Evolutionary conservation across 257 asterid species (phyloP).

Genomic region (Solanum paucissectum): DNA sequence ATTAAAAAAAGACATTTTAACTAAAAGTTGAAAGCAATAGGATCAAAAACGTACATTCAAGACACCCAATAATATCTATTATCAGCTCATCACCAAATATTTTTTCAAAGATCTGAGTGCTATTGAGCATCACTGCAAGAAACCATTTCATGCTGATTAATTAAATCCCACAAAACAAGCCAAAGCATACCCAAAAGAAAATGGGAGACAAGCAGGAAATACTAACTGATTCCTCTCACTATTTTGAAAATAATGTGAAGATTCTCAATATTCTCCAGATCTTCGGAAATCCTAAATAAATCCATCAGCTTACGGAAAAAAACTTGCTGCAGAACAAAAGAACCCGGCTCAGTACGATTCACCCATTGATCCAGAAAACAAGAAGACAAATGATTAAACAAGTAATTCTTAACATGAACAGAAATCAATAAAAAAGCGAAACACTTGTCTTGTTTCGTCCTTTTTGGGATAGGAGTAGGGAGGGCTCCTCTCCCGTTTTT

Average conservation of each 20-base stretch:
- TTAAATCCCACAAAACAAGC: not conserved
- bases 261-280: conserved; percentile 69
- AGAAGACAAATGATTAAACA: not conserved
- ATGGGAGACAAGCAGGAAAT: not conserved
- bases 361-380: not conserved
- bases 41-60: conserved; percentile 58
- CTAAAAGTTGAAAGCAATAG: not conserved
- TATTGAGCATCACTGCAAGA: conserved; percentile 80
- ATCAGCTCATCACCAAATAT: conserved; percentile 87
- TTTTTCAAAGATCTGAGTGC: conserved; percentile 79
- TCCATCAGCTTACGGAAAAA: conserved; percentile 78
- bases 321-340: conserved; percentile 48
- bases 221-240: conserved; percentile 86
- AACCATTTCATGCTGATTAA: not conserved
- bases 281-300: conserved; percentile 70
- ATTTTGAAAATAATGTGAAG: conserved; percentile 79
- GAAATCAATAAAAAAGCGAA: not conserved
- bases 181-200: not conserved
- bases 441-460: not conserved
- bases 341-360: not conserved
- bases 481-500: not conserved
- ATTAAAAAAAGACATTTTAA: not conserved
- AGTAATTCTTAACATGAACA: not conserved
- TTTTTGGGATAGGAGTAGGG: not conserved
- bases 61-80: conserved; percentile 88